Evolutionary conservation across 1,139 yeast species (phyloP).

Genomic region (Taphrina communis): DNA sequence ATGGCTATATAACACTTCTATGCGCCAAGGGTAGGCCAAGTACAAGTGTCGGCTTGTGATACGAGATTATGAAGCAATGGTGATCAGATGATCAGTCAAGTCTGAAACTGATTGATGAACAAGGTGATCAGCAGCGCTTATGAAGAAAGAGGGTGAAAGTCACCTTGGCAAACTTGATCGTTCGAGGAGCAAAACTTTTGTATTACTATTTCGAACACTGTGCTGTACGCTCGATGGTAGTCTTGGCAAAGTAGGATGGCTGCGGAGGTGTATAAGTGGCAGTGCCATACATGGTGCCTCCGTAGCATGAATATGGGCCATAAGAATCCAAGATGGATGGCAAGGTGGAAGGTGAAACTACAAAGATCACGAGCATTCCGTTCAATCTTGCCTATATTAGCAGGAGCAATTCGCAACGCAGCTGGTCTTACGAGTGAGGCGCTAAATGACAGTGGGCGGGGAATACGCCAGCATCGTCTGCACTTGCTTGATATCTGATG

Average conservation of each 20-base stretch:
- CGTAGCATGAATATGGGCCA: slow-evolving; percentile 7
- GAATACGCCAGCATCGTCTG: slow-evolving; percentile 37
- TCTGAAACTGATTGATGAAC: too few species aligned
- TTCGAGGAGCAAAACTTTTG: too few species aligned
- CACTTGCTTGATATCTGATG: slow-evolving; percentile 26
- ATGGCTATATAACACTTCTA: too few species aligned
- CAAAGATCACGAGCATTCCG: slow-evolving; percentile 34
- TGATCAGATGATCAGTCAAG: too few species aligned
- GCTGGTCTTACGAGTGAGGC: slow-evolving; percentile 25
- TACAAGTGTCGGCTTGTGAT: too few species aligned
- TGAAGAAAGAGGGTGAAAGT: too few species aligned
- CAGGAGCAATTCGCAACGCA: not conserved
- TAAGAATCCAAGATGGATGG: slow-evolving; percentile 20
- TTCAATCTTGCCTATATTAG: slow-evolving; percentile 10
- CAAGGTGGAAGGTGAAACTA: slow-evolving; percentile 20
- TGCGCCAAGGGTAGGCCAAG: too few species aligned
- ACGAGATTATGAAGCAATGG: too few species aligned
- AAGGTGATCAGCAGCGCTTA: too few species aligned
- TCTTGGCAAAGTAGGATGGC: slow-evolving; percentile 6
- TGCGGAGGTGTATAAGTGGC: slow-evolving; percentile 15
- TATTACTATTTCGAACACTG: not conserved
- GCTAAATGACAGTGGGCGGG: slow-evolving; percentile 37
- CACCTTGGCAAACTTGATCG: too few species aligned
- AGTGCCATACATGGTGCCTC: slow-evolving; percentile 8
- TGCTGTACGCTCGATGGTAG: not conserved